These are phyloP conservation scores for Phoma sp. DNA, from an alignment of 2,329 filamentous ascomycete species.

Conservation along the genomic window DNA sequence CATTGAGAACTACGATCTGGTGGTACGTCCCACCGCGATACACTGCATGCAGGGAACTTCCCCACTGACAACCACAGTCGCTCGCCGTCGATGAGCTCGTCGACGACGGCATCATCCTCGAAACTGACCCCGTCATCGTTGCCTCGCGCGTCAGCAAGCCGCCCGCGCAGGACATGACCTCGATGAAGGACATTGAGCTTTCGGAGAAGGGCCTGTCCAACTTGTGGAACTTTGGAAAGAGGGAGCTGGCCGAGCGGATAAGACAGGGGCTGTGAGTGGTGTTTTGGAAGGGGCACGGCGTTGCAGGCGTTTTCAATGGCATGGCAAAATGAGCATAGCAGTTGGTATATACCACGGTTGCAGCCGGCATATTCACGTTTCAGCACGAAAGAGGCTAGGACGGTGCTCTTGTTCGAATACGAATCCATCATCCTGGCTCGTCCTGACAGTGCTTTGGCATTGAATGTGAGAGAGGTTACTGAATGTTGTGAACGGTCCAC, in stretches of 20 bases:
- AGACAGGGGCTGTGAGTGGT: constrained; percentile 66
- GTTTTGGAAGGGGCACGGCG: constrained; percentile 31
- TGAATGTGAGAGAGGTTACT: background rate
- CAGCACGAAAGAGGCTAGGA: constrained; percentile 13
- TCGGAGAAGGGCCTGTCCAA: constrained; percentile 96
- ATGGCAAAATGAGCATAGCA: constrained; percentile 25
- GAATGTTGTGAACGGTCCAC: too few species aligned
- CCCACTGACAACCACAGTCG: constrained; percentile 78
- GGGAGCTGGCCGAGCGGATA: constrained; percentile 87
- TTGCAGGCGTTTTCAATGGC: constrained; percentile 38
- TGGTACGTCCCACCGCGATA: constrained; percentile 49
- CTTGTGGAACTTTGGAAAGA: constrained; percentile 90
- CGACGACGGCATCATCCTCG: constrained; percentile 83
- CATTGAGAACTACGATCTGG: constrained; percentile 97
- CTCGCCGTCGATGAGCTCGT: constrained; percentile 84
- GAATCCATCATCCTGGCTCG: constrained; percentile 15
- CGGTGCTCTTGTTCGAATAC: constrained; percentile 8
- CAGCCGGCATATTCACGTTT: constrained; percentile 1
- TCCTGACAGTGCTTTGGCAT: background rate
- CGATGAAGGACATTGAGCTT: constrained; percentile 91
- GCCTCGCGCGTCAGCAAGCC: constrained; percentile 91
- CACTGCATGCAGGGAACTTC: background rate
- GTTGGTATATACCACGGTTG: constrained; percentile 15
- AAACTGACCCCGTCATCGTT: constrained; percentile 95
- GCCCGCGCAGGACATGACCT: constrained; percentile 83